Percentiles rank a stretch among this genome's conserved stretches.
These are phyloP conservation scores for Begonia peltatifolia DNA, from an alignment of 306 rosid genomes.

Conservation along the genomic window DNA sequence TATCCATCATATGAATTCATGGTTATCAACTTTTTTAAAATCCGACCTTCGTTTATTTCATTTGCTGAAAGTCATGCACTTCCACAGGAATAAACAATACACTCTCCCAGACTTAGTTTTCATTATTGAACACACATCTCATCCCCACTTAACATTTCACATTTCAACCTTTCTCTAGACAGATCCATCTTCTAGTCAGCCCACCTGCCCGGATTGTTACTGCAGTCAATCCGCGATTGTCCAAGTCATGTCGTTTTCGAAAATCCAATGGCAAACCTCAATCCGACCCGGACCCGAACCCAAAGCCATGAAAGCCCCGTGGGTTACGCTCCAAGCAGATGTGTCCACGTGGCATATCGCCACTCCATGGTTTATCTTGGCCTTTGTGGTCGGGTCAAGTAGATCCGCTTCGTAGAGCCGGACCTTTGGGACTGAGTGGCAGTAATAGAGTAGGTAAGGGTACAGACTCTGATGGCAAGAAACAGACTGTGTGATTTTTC, in stretches of 20 bases:
- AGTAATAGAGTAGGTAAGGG: slow-evolving; percentile 79
- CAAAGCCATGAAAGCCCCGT: slow-evolving; percentile 70
- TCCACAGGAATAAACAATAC: too few relatives aligned
- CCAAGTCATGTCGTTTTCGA: slow-evolving; percentile 93
- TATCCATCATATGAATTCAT: too few relatives aligned
- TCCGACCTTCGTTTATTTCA: too few relatives aligned
- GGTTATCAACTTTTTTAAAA: too few relatives aligned
- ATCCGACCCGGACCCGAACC: slow-evolving; percentile 82
- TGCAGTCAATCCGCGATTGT: slow-evolving; percentile 38
- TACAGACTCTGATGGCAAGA: slow-evolving; percentile 93
- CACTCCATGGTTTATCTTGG: slow-evolving; percentile 61
- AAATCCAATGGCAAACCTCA: slow-evolving; percentile 96
- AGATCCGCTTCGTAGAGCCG: slow-evolving; percentile 88
- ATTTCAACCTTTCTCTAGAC: too few relatives aligned
- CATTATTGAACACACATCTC: too few relatives aligned
- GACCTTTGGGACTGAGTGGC: slow-evolving; percentile 91
- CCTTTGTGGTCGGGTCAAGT: slow-evolving; percentile 40
- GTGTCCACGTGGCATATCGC: slow-evolving; percentile 94
- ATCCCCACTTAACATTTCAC: too few relatives aligned
- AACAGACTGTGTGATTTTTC: slow-evolving; percentile 67
- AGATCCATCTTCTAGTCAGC: too few relatives aligned
- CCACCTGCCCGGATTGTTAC: too few relatives aligned
- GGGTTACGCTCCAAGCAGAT: slow-evolving; percentile 70
- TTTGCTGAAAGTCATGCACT: too few relatives aligned
- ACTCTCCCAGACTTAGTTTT: too few relatives aligned